Percentiles rank a stretch among this genome's conserved stretches.
Conservation (phyloP, 345 rosid species). For the Euphorbia peplus region DNA sequence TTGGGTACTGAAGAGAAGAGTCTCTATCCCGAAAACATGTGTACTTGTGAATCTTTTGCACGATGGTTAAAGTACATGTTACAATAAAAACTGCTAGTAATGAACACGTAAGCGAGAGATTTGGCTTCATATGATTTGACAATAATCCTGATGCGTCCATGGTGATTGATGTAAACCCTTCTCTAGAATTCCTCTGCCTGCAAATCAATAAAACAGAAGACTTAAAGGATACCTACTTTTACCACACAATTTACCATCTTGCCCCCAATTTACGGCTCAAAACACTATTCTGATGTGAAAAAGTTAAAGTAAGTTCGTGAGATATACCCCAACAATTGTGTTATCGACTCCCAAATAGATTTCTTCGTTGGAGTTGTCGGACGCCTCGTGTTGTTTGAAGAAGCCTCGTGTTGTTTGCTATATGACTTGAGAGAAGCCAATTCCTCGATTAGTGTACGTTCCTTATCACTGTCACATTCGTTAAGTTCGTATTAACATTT, state of each 20-base stretch:
- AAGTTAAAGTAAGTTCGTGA: background rate
- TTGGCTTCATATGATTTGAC: conserved; percentile 30
- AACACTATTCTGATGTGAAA: conserved; percentile 1
- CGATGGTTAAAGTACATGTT: conserved; percentile 9
- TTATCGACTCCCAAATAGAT: conserved; percentile 42
- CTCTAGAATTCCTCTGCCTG: conserved; percentile 52
- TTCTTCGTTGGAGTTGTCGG: conserved; percentile 29
- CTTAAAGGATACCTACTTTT: no score
- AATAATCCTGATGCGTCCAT: conserved; percentile 30
- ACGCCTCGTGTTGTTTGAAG: conserved; percentile 13
- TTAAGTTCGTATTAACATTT: conserved; percentile 7
- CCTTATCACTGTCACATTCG: conserved; percentile 49
- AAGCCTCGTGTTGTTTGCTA: conserved; percentile 31
- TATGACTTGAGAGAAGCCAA: conserved; percentile 51
- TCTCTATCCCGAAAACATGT: background rate
- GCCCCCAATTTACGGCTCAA: background rate
- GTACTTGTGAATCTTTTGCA: conserved; percentile 9
- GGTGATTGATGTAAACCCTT: conserved; percentile 58
- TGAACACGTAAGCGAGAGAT: conserved; percentile 26
- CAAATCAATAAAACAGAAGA: conserved; percentile 6
- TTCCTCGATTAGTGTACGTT: conserved; percentile 61
- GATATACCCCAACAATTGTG: conserved; percentile 43
- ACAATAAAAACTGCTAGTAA: conserved; percentile 21
- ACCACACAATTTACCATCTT: background rate
- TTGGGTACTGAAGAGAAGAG: background rate